Base-by-base conservation (phyloP, 768 basidiomycete genomes). In the Tubosaeta sp. region DNA sequence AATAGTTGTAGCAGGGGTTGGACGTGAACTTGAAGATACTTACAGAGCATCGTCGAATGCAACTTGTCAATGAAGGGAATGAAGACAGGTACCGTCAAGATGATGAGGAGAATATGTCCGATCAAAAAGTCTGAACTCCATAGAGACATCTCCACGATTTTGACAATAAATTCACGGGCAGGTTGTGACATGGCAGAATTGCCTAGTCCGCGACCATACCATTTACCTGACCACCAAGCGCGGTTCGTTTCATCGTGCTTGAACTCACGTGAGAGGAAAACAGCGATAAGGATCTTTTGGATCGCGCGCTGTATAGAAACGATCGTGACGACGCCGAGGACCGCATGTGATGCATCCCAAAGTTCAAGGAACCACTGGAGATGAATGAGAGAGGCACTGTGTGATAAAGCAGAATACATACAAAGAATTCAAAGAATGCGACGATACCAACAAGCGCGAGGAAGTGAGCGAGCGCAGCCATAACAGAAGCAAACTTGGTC, bases 181-280 rank as follows among this genome's bases (percentile, higher is more conserved):
- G 94, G 94, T 67, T 98, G 96, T 27, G 92, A 94, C 66, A 95
- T 84, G 32, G 90, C 92, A 30, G 90, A 87, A n/a, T 79, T 79
- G 13, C 95, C 95, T 18, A 99, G 76, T 25, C 92, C 90, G 52
- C 93, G 81, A 42, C 94, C 94, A 65, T 94, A 94, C 96, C 96
- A 97, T 75, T 89, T 87, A 55, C 94, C 94, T 16, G 94, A 94
- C 96, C 96, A 99, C 95, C 95, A 98, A 2, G 94, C 94, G 54
- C 90, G 80, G 73, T 98, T 98, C 24, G 91, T 94, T 74, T 97
- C 94, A 65, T 99, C 96, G 66, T 96, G 92, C 74, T 98, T 97
- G 78, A 87, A 95, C 71, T 99, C 96, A 63, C 96, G 87, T 22
- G 93, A 91, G 41, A 98, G 79, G 80, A 94, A 92, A 41, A 93